Conservation (phyloP, 768 basidiomycete species). For the Suillus hirtellus region DNA sequence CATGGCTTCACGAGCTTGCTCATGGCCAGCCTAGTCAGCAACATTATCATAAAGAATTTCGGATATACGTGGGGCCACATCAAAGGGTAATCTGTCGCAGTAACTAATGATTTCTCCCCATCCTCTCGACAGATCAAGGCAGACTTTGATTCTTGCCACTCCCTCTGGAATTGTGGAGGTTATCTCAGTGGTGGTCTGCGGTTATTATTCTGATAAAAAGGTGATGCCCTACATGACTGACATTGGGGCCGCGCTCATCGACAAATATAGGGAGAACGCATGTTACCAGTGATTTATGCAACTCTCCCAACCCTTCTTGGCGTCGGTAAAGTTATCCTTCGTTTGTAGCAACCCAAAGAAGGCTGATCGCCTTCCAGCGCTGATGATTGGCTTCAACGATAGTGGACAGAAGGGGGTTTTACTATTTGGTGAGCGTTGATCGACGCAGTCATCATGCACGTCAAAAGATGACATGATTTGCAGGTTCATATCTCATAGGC, state of each 20-base stretch:
- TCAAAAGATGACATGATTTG: not conserved
- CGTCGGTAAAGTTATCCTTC: constrained; percentile 10
- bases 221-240: constrained; percentile 3
- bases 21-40: constrained; percentile 15
- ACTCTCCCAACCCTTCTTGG: constrained; percentile 23
- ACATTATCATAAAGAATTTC: constrained; percentile 25
- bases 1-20: not conserved
- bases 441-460: not conserved
- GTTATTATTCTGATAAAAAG: constrained; percentile 26
- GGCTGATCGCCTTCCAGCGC: constrained; percentile 10
- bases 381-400: constrained; percentile 26
- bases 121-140: constrained; percentile 12
- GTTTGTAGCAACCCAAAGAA: not conserved
- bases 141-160: constrained; percentile 27
- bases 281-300: constrained; percentile 25
- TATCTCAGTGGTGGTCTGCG: constrained; percentile 21
- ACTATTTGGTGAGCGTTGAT: constrained; percentile 19
- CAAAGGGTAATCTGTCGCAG: not conserved
- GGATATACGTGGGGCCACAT: constrained; percentile 20
- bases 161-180: constrained; percentile 24
- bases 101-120: not conserved
- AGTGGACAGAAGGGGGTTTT: constrained; percentile 23
- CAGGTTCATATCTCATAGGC: constrained; percentile 22
- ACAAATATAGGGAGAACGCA: constrained; percentile 17
- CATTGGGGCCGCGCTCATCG: not conserved